phyloP scores from a whole-genome alignment of 306 rosid genomes.

The Styphnolobium japonicum region DNA sequence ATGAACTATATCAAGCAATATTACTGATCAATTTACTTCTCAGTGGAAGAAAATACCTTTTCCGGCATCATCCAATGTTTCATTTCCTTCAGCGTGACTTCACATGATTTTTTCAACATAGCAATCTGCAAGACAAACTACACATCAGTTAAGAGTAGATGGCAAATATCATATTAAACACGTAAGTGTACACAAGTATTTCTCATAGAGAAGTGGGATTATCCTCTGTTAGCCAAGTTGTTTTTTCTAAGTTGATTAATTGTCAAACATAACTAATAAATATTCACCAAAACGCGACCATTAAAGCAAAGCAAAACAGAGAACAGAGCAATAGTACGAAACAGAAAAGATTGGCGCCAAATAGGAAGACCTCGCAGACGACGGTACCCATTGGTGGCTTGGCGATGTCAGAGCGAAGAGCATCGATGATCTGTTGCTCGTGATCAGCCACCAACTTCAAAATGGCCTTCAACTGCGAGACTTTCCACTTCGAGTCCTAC shows the following conservation, averaged over 20 bases:
- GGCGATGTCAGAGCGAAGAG: slow-evolving; percentile 35
- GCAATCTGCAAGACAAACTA: slow-evolving; percentile 53
- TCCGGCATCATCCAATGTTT: slow-evolving; percentile 80
- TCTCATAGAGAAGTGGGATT: too few relatives aligned
- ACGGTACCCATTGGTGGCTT: slow-evolving; percentile 65
- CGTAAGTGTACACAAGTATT: too few relatives aligned
- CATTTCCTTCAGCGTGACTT: slow-evolving; percentile 49
- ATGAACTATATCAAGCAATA: neutral
- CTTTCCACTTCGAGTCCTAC: slow-evolving; percentile 43
- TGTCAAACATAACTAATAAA: too few relatives aligned
- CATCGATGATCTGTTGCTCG: slow-evolving; percentile 32
- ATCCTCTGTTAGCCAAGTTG: too few relatives aligned
- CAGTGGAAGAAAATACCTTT: slow-evolving; percentile 50
- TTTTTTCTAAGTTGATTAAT: too few relatives aligned
- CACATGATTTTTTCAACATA: slow-evolving; percentile 65
- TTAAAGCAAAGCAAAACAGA: neutral
- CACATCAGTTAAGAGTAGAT: slow-evolving; percentile 11
- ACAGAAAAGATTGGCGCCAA: neutral
- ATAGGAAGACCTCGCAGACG: slow-evolving; percentile 51
- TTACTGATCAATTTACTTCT: neutral
- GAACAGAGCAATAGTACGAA: neutral
- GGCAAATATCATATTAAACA: neutral
- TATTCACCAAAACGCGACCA: too few relatives aligned
- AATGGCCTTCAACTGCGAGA: slow-evolving; percentile 40
- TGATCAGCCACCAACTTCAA: slow-evolving; percentile 21